Base-by-base conservation (phyloP, 139 green algal genomes). In the Chlamydomonas sp. region DNA sequence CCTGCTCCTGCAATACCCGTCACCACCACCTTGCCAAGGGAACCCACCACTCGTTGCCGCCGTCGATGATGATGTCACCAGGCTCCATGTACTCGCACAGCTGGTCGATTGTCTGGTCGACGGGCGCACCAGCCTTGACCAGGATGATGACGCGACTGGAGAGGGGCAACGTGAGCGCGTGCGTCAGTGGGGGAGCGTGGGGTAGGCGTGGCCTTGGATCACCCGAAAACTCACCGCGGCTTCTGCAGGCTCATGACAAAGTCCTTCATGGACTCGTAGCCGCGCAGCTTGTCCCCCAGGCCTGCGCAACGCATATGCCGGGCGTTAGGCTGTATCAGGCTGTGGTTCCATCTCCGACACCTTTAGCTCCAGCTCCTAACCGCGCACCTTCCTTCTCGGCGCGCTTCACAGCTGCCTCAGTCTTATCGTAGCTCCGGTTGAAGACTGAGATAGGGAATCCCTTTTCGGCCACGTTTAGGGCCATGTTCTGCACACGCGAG, bases 11-110 rank as follows among this genome's bases (percentile, higher is more conserved):
- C 31, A 49, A 49, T 49, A 49, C 31, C 31, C 31, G 31, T 49
- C 31, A 49, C 31, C 31, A 49, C 31, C 31, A 49, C 31, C 31
- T 49, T 49, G 31, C 31, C 31, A 49, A 49, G 31, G 31, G 31
- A 1, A 76, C 94, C 66, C 89, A 97, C 97, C 96, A 99, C 88
- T 99, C 97, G 83, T 99, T 99, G 80, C 97, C 97, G 60, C 98
- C 98, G 85, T 99, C 98, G 73, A 99, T 98, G 91, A 99, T 99
- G 89, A 98, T 96, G 92, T 99, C 98, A 3, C 96, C 97, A 2
- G 95, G 88, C 93, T 99, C 98, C 92, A 99, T 91, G 90, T 96
- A 94, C 91, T 98, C 78, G 20, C 93, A 83, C 76, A 99, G 95
- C 59, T 89, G 79, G 14, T 96, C 93, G 20, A 99, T 99, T 10